Conservation (phyloP, 805 yeast species). For the Brettanomyces anomalus region DNA sequence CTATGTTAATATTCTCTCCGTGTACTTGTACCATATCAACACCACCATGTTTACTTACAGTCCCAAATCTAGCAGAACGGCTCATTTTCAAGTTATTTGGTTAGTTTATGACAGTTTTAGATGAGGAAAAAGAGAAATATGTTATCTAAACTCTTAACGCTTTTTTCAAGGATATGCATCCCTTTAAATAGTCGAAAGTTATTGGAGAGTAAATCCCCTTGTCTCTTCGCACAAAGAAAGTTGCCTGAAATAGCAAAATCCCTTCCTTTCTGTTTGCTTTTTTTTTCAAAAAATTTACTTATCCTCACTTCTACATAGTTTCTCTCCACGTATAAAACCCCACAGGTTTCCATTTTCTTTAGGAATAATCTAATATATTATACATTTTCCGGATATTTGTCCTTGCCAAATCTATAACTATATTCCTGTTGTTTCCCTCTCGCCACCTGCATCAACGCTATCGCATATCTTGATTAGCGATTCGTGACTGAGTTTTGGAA, state of each 20-base stretch:
- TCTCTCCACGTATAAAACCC: no score
- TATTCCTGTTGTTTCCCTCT: conserved; percentile 5
- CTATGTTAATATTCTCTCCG: neutral
- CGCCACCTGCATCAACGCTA: conserved; percentile 4
- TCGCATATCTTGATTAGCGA: conserved; percentile 3
- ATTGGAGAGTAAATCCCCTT: no score
- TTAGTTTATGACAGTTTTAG: conserved; percentile 2
- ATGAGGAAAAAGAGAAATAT: no score
- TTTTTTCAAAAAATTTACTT: no score
- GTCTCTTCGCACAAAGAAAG: no score
- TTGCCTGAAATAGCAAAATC: no score
- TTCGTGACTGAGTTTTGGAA: no score
- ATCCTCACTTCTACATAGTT: no score
- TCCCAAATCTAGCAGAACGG: conserved; percentile 1
- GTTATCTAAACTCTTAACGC: no score
- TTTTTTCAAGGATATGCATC: no score
- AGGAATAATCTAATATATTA: conserved; percentile 2
- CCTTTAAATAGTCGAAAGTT: no score
- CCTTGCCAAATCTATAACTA: conserved; percentile 6
- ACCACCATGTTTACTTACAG: neutral
- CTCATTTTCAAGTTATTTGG: neutral
- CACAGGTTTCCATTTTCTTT: conserved; percentile 3
- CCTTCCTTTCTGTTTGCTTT: no score
- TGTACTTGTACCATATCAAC: neutral
- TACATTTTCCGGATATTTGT: conserved; percentile 4